Base-by-base conservation (phyloP, 208 protist genomes). In the Leptomonas seymouri region DNA sequence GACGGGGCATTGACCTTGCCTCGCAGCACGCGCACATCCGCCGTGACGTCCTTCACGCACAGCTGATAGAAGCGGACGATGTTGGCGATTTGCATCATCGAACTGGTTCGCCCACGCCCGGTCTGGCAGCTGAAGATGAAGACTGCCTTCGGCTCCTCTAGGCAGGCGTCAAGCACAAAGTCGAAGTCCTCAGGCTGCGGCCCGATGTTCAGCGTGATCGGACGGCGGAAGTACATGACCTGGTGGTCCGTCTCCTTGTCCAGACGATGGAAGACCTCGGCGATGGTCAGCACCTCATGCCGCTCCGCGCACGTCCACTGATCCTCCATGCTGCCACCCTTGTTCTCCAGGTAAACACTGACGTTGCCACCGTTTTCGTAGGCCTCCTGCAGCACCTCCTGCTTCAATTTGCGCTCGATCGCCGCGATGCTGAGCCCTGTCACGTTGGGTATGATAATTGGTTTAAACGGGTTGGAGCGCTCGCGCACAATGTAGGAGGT, bases 51-150 rank as follows among this genome's bases (percentile, higher is more conserved):
- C 63, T 90, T 86, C 30, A 77, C 74, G 69, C 85, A 94, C 25
- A 86, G 41, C 74, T 94, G 91, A 64, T 96, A 96, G 64, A 96
- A 96, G 57, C 91, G 91, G 14, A 96, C 88, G 67, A 96, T 93
- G 79, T 80, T 92, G 31, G 88, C 86, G 45, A 94, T 89, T 63
- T 86, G 74, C 86, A 96, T 94, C 88, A 96, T 93, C 23, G 86
- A 81, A 67, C 82, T 87, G 11, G 88, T 91, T 44, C 85, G 85
- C 23, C 91, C 91, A 46, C 91, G 84, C 42, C 91, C 91, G 28
- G 86, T 86, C 70, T 96, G 91, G 64, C 91, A 96, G 78, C 91
- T 96, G 70, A 93, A 96, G 55, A 94, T 74, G 56, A 96, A 84
- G 34, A 93, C 77, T 18, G 78, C 77, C 46, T 81, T 84, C n/a